These are phyloP conservation scores for Croton laevigatus DNA, from an alignment of 441 rosid species.

Conservation along the genomic window DNA sequence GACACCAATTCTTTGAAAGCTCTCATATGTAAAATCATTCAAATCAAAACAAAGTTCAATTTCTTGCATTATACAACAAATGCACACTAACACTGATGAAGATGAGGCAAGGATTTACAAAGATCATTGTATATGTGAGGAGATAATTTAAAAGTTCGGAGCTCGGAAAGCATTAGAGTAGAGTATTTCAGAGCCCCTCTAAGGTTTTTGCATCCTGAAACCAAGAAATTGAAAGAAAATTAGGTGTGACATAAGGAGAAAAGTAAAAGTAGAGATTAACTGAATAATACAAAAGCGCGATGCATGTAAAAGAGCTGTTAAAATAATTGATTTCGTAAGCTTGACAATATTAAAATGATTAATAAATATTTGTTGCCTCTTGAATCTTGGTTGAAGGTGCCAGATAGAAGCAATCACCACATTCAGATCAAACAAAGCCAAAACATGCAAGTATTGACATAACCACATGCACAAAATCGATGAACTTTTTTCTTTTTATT, in stretches of 20 bases:
- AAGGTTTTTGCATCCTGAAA: slow-evolving; percentile 86
- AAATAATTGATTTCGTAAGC: too few species aligned
- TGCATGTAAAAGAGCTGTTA: slow-evolving; percentile 89
- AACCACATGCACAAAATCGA: too few species aligned
- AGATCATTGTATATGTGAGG: slow-evolving; percentile 94
- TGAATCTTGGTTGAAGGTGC: too few species aligned
- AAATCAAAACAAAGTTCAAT: background rate
- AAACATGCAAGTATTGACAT: too few species aligned
- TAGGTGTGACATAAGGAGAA: background rate
- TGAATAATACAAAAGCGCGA: slow-evolving; percentile 76
- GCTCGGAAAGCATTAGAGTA: slow-evolving; percentile 97
- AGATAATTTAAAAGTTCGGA: slow-evolving; percentile 91
- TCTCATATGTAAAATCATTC: slow-evolving; percentile 63
- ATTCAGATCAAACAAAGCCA: too few species aligned
- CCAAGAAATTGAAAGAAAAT: background rate
- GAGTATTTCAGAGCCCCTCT: slow-evolving; percentile 94
- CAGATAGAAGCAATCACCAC: too few species aligned
- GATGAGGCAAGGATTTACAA: slow-evolving; percentile 36
- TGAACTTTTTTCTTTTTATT: too few species aligned
- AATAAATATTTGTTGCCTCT: too few species aligned
- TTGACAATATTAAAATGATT: too few species aligned
- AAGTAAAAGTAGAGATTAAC: slow-evolving; percentile 5
- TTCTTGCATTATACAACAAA: background rate
- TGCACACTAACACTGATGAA: background rate
- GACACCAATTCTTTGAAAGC: slow-evolving; percentile 94